Base-by-base conservation (phyloP, 805 yeast species). In the Cyberlindnera amylophila region DNA sequence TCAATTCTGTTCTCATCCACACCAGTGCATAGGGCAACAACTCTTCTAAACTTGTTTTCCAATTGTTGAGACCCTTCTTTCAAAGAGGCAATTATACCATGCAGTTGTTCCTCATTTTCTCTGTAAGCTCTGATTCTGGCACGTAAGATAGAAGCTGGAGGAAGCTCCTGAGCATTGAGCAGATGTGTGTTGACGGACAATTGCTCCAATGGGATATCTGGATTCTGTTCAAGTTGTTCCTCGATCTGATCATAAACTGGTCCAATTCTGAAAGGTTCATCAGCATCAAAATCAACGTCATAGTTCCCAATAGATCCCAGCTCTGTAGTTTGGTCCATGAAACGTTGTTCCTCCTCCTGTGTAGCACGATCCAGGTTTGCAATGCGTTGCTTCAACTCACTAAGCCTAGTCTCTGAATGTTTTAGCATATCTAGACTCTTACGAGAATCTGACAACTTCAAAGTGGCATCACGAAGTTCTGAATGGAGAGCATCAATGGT, bases 11-110 rank as follows among this genome's bases (percentile, higher is more conserved):
- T 77, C 41, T 84, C 86, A 36, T 81, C 89, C 21, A 88, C 91
- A 19, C 93, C 93, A 3, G 96, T 85, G 67, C 98, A 90, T 39
- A 88, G 70, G 21, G 96, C 80, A 29, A 91, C 89, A 14, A 91
- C 96, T 53, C 86, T 75, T 54, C 93, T 81, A 66, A 89, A 93
- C 62, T 91, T 91, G 21, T 70, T 67, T 54, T 85, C 91, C 36
- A 84, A 63, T 42, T 71, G 77, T 16, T 71, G 63, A 15, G 82
- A 78, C 10, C 79, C 72, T 13, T 74, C 62, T 31, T 70, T 71
- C 49, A 89, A 71, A 9, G 66, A 69, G 27, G 64, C 65, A 32
- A 87, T 70, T 37, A 84, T 72, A 3, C 61, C 57, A 27, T 71
- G 67, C 44, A 93, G 67, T 34, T 69, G 69, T 6, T 63, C 64